Percentiles rank a stretch among this genome's conserved stretches.
Conservation (phyloP, 164 flowering plant species). For the Kalanchoe fedtschenkoi region DNA sequence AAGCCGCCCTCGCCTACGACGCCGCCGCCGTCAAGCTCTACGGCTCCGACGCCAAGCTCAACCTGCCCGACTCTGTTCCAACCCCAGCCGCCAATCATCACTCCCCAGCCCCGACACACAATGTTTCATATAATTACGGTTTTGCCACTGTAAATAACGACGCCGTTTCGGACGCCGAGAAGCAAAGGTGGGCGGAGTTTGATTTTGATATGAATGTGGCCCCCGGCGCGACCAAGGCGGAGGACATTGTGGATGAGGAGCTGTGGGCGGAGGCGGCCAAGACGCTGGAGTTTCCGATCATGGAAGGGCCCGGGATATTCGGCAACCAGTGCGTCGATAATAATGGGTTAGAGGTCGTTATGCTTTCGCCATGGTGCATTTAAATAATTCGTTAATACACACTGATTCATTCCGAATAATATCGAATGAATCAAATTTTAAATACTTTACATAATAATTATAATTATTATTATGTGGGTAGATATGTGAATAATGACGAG, state of each 20-base stretch:
- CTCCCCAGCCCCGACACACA: too few species aligned
- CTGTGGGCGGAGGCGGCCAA: conserved; percentile 4
- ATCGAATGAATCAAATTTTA: too few species aligned
- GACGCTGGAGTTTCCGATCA: conserved; percentile 6
- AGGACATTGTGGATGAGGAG: not conserved
- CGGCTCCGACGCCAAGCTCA: conserved; percentile 34
- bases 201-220: not conserved
- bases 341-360: conserved; percentile 1
- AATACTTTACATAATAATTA: too few species aligned
- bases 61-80: conserved; percentile 15
- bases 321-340: conserved; percentile 1
- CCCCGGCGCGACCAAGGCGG: not conserved
- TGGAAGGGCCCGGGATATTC: conserved; percentile 9
- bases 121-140: not conserved
- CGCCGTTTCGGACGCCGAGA: not conserved
- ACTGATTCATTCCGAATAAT: not conserved
- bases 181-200: not conserved
- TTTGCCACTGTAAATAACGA: not conserved
- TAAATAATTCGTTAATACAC: not conserved
- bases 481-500: not conserved
- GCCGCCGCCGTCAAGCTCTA: conserved; percentile 37
- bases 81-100: not conserved
- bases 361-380: conserved; percentile 3
- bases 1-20: conserved; percentile 56
- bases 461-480: not conserved